Conservation (phyloP, 2,329 filamentous ascomycete genomes). For the Emmonsiellopsis sp. region DNA sequence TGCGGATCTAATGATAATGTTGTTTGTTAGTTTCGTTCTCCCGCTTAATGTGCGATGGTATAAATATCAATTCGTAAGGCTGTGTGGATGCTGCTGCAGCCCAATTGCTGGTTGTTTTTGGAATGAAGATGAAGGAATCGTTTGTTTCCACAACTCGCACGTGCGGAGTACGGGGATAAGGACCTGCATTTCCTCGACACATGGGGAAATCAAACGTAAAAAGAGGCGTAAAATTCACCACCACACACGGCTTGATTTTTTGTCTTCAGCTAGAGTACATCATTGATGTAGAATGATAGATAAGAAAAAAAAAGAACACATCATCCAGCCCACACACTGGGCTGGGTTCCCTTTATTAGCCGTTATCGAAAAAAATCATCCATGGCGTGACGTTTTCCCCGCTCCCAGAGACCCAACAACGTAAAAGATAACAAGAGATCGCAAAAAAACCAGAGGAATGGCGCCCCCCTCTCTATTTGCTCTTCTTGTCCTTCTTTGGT, state of each 20-base stretch:
- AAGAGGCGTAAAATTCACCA: constrained; percentile 10
- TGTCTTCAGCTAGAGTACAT: constrained; percentile 12
- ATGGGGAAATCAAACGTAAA: no score
- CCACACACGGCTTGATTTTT: constrained; percentile 9
- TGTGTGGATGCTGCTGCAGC: no score
- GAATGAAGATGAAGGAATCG: no score
- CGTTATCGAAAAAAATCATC: constrained; percentile 6
- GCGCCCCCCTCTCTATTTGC: constrained; percentile 44
- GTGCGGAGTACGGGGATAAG: no score
- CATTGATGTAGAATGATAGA: constrained; percentile 8
- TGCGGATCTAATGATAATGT: no score
- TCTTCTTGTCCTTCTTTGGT: constrained; percentile 78
- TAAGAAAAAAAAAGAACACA: constrained; percentile 1
- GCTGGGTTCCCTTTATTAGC: constrained; percentile 8
- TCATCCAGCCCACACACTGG: constrained; percentile 7
- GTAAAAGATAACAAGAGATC: neutral
- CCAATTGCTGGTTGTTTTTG: no score
- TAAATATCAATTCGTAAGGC: no score
- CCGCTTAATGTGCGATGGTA: no score
- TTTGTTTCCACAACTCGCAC: no score
- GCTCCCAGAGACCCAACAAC: neutral
- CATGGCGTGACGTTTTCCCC: constrained; percentile 6
- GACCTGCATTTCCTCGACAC: neutral
- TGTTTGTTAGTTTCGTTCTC: no score
- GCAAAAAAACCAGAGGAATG: constrained; percentile 1